phyloP scores from a whole-genome alignment of 805 yeast species.

The Starmerella davenportii region DNA sequence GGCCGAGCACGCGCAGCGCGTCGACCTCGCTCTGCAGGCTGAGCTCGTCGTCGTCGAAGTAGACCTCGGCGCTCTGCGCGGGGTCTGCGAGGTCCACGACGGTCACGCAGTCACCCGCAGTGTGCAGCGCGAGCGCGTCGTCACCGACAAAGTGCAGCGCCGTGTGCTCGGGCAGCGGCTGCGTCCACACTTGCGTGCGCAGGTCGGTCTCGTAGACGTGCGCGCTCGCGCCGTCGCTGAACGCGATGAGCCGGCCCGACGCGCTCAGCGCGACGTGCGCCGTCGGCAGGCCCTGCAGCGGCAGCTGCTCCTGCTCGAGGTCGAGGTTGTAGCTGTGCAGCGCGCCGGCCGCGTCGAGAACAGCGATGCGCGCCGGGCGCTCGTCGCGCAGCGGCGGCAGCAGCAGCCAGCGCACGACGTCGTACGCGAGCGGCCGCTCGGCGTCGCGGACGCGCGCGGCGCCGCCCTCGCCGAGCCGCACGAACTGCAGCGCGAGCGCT shows the following conservation, averaged over 20 bases:
- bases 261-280: constrained; percentile 1
- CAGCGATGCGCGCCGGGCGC: neutral
- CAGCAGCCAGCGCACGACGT: neutral
- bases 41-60: constrained; percentile 20
- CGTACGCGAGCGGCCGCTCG: neutral
- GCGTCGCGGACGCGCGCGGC: neutral
- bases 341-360: neutral
- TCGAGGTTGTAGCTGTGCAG: constrained; percentile 1
- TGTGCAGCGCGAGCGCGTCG: constrained; percentile 48
- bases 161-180: neutral
- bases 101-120: constrained; percentile 38
- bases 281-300: constrained; percentile 1
- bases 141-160: constrained; percentile 57
- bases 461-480: neutral
- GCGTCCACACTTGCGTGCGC: neutral
- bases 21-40: constrained; percentile 39
- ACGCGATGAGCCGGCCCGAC: neutral
- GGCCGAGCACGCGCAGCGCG: constrained; percentile 53
- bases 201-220: constrained; percentile 7
- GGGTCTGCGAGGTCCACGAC: constrained; percentile 27
- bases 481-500: neutral
- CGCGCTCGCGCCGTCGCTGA: constrained; percentile 3
- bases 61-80: constrained; percentile 16
- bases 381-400: neutral
- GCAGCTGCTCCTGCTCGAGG: neutral